Conservation (phyloP, 306 rosid species). For the Prunus mira region DNA sequence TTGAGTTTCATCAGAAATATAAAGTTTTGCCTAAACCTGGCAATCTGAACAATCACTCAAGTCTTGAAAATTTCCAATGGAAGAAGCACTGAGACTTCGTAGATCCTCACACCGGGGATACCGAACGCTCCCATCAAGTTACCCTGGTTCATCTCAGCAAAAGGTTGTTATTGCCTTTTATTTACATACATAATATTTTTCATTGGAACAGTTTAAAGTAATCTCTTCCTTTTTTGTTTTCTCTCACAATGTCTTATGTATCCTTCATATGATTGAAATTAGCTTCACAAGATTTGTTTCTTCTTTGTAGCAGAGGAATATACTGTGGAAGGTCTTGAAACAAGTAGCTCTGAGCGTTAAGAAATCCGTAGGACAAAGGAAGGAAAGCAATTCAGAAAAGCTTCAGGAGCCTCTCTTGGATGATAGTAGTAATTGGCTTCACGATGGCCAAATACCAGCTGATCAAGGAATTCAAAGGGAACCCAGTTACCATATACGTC, state of each 20-base stretch:
- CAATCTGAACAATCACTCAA: slow-evolving; percentile 2
- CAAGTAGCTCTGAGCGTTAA: neutral
- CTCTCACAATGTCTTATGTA: neutral
- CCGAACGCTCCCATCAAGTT: neutral
- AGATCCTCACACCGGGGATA: neutral
- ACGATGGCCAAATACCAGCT: neutral
- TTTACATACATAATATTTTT: neutral
- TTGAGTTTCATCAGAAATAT: neutral
- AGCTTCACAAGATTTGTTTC: neutral
- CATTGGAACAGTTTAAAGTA: neutral
- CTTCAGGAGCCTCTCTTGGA: slow-evolving; percentile 6
- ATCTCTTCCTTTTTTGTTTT: neutral
- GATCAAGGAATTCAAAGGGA: slow-evolving; percentile 1
- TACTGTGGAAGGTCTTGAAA: slow-evolving; percentile 6
- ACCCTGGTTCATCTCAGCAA: neutral
- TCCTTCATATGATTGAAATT: neutral
- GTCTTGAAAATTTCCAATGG: neutral
- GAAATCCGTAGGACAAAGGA: neutral
- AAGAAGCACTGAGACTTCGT: neutral
- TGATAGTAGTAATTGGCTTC: neutral
- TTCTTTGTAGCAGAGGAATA: slow-evolving; percentile 13
- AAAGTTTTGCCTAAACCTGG: neutral
- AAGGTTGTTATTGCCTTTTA: neutral
- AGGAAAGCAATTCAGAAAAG: neutral
- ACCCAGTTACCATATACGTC: neutral